These are phyloP conservation scores for Symbiodinium pilosum DNA, from an alignment of 73 alveolate species.

Conservation along the genomic window DNA sequence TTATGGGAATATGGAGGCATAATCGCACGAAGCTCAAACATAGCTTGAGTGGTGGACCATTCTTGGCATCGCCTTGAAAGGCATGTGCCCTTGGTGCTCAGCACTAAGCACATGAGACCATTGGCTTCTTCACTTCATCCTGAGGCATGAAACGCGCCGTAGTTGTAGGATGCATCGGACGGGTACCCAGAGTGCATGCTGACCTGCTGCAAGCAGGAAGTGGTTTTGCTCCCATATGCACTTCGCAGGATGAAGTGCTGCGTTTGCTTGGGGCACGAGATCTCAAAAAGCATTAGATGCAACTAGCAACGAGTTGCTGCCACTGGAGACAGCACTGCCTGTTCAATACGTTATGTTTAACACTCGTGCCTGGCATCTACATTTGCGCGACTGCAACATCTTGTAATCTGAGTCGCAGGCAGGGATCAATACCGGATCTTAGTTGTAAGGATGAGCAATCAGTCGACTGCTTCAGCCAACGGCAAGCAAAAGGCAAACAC, in stretches of 20 bases:
- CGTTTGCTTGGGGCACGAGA: too few relatives aligned
- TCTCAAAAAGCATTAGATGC: neutral
- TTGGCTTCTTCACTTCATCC: neutral
- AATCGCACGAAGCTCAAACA: too few relatives aligned
- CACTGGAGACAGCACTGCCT: too few relatives aligned
- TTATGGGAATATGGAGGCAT: too few relatives aligned
- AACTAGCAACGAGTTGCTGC: neutral
- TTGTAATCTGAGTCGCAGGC: neutral
- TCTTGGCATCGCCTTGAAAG: conserved; percentile 57
- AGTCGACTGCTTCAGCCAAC: neutral
- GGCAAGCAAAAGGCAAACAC: neutral
- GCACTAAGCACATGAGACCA: neutral
- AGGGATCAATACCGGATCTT: conserved; percentile 67
- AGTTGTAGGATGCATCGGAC: conserved; percentile 57
- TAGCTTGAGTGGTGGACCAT: neutral
- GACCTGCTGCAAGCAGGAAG: neutral
- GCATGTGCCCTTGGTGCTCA: neutral
- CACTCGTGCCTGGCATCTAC: too few relatives aligned
- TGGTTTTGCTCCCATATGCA: too few relatives aligned
- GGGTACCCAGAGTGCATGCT: conserved; percentile 78
- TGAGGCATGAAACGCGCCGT: conserved; percentile 40
- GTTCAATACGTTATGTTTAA: too few relatives aligned
- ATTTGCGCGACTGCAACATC: too few relatives aligned
- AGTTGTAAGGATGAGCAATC: conserved; percentile 2
- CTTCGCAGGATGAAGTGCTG: too few relatives aligned